phyloP scores from a whole-genome alignment of 805 yeast genomes.

The Teunomyces funiuensis region DNA sequence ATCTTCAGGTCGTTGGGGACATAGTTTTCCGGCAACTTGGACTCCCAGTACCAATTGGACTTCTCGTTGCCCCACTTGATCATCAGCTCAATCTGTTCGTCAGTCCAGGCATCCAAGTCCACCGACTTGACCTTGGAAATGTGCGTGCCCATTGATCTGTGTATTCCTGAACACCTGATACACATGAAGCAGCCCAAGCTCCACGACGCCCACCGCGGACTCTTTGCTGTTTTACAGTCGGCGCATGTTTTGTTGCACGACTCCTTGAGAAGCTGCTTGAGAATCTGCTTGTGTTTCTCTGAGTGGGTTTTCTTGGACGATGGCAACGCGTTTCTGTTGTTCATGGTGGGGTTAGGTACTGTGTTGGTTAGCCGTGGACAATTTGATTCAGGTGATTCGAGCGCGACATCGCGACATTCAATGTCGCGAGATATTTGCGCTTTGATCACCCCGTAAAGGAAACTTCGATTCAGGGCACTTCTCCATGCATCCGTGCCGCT shows the following conservation, averaged over 20 bases:
- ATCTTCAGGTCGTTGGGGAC: conserved; percentile 82
- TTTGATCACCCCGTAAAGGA: no score
- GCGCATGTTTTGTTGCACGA: conserved; percentile 79
- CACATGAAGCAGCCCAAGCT: conserved; percentile 90
- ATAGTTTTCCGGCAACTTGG: conserved; percentile 65
- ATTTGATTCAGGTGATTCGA: not conserved
- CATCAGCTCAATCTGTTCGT: conserved; percentile 81
- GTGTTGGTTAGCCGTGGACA: not conserved
- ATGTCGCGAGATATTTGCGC: no score
- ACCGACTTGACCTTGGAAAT: conserved; percentile 90
- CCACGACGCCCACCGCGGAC: conserved; percentile 99
- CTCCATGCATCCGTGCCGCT: conserved; percentile 1
- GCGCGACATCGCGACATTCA: not conserved
- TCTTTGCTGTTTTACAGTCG: conserved; percentile 85
- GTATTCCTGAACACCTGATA: conserved; percentile 94
- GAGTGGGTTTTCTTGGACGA: conserved; percentile 45
- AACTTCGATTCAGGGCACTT: no score
- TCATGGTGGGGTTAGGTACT: conserved; percentile 5
- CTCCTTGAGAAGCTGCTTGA: conserved; percentile 74
- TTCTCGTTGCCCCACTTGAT: conserved; percentile 81
- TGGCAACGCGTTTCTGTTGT: conserved; percentile 31
- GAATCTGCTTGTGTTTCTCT: conserved; percentile 64
- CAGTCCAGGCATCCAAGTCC: conserved; percentile 95
- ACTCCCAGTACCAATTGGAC: conserved; percentile 86
- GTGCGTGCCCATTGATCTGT: conserved; percentile 93